phyloP scores from a whole-genome alignment of 148 eudicot species.

The Oxyria digyna region DNA sequence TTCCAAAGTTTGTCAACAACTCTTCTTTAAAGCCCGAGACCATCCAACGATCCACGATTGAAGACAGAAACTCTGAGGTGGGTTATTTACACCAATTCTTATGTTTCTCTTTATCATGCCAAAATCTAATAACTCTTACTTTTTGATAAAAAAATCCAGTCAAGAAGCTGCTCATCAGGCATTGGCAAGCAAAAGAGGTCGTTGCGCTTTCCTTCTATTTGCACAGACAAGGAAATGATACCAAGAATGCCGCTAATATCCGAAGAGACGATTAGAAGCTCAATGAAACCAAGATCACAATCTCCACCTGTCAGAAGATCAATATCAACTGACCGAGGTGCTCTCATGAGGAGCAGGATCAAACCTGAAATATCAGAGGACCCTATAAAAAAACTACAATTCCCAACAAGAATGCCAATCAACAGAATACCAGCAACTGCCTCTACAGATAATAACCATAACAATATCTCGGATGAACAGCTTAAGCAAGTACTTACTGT shows the following conservation, averaged over 20 bases:
- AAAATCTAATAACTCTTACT: neutral
- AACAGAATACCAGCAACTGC: slow-evolving; percentile 33
- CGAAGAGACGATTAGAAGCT: slow-evolving; percentile 42
- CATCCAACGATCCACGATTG: slow-evolving; percentile 22
- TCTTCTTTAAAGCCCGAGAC: slow-evolving; percentile 32
- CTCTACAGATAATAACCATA: slow-evolving; percentile 18
- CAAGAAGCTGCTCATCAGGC: slow-evolving; percentile 67
- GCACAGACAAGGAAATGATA: slow-evolving; percentile 43
- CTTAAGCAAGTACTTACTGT: slow-evolving; percentile 43
- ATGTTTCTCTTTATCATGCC: neutral
- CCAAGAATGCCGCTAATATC: slow-evolving; percentile 39
- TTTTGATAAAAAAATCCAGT: slow-evolving; percentile 26
- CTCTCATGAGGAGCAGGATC: slow-evolving; percentile 40
- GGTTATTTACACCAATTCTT: neutral
- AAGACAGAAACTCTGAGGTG: slow-evolving; percentile 57
- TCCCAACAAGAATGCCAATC: slow-evolving; percentile 35
- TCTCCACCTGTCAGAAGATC: slow-evolving; percentile 86
- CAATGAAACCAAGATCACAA: slow-evolving; percentile 43
- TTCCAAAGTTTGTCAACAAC: slow-evolving; percentile 24
- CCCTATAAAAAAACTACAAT: slow-evolving; percentile 35
- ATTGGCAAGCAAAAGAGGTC: slow-evolving; percentile 66
- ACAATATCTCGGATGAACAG: slow-evolving; percentile 17
- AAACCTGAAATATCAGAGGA: slow-evolving; percentile 46
- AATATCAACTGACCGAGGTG: slow-evolving; percentile 75
- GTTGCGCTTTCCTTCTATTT: slow-evolving; percentile 32